These are phyloP conservation scores for Skeletonema costatum DNA, from an alignment of 108 stramenopile species.

Conservation along the genomic window DNA sequence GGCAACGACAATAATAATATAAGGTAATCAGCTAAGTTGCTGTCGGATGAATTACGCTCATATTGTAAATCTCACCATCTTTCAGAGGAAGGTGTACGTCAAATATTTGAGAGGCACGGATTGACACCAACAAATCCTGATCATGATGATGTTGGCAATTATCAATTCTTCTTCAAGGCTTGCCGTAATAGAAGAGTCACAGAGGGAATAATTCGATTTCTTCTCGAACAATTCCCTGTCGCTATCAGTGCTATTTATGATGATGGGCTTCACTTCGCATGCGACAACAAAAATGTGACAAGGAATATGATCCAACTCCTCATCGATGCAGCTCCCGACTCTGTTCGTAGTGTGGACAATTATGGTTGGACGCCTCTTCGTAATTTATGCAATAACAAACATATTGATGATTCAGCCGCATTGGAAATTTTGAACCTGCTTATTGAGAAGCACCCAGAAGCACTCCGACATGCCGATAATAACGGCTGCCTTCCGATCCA, in stretches of 20 bases:
- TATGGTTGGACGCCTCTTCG: background rate
- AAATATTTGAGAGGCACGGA: background rate
- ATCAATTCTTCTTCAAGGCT: background rate
- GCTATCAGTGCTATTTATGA: background rate
- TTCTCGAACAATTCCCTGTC: background rate
- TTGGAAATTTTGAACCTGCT: background rate
- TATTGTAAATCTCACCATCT: background rate
- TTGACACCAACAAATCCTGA: background rate
- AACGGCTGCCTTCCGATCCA: background rate
- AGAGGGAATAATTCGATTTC: constrained; percentile 1
- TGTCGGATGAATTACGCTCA: background rate
- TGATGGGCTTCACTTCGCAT: background rate
- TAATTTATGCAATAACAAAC: background rate
- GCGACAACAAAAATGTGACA: background rate
- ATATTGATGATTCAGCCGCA: background rate
- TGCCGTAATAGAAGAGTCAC: background rate
- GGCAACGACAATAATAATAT: too few relatives aligned
- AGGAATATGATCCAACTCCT: background rate
- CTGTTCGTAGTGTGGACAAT: background rate
- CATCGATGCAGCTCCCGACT: background rate
- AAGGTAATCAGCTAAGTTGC: too few relatives aligned
- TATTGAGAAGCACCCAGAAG: background rate
- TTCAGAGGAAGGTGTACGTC: background rate
- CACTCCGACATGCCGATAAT: background rate
- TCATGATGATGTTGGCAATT: background rate